phyloP scores from a whole-genome alignment of 139 green algal species.

The Chlamydomonas schloesseri region DNA sequence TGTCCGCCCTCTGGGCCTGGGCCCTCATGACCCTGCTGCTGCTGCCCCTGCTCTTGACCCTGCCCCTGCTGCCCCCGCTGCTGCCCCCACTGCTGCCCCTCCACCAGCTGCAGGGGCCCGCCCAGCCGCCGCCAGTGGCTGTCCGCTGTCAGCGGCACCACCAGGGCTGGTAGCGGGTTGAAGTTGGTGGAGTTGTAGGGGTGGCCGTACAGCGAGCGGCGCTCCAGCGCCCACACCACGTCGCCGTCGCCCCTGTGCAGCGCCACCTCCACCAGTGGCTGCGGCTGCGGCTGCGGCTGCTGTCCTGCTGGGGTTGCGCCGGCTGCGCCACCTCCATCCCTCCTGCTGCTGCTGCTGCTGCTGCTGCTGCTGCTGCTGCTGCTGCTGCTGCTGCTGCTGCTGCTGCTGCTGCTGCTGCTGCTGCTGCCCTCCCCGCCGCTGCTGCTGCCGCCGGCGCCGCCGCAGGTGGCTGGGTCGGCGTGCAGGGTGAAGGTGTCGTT shows the following conservation, averaged over 20 bases:
- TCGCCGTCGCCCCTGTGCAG: slow-evolving; percentile 67
- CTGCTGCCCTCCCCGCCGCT: neutral
- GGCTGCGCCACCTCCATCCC: neutral
- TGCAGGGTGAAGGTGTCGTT: slow-evolving; percentile 79
- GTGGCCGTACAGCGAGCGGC: slow-evolving; percentile 74
- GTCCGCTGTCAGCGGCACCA: neutral
- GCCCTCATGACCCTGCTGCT: too few relatives aligned
- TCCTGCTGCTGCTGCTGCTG: neutral
- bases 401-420: neutral
- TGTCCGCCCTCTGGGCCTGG: too few relatives aligned
- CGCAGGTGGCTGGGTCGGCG: neutral
- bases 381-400: neutral
- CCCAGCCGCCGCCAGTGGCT: slow-evolving; percentile 63
- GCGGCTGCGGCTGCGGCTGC: neutral
- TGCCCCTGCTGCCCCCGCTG: too few relatives aligned
- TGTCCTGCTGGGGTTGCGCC: neutral
- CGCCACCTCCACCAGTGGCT: slow-evolving; percentile 18
- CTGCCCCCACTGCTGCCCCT: too few relatives aligned
- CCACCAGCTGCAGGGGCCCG: slow-evolving; percentile 48
- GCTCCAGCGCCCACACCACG: slow-evolving; percentile 84
- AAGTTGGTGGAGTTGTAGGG: slow-evolving; percentile 74
- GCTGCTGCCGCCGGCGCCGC: too few relatives aligned
- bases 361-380: neutral
- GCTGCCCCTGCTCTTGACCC: too few relatives aligned
- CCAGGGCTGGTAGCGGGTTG: slow-evolving; percentile 64